Evolutionary conservation across 306 rosid genomes (phyloP).

Genomic region (Amphicarpaea edgeworthii): DNA sequence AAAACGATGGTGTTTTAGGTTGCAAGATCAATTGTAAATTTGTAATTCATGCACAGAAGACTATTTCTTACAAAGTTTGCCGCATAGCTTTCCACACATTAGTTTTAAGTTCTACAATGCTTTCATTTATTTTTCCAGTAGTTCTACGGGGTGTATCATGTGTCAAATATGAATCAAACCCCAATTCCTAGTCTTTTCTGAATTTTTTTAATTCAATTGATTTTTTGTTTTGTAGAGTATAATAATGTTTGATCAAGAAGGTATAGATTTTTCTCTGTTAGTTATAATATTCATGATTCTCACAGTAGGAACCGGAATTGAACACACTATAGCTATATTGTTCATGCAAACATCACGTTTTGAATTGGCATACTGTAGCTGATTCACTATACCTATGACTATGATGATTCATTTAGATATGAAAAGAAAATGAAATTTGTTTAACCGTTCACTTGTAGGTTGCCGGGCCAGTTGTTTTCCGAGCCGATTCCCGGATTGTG

Average conservation of each 20-base stretch:
- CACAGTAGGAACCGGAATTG: slow-evolving; percentile 8
- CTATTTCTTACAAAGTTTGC: background rate
- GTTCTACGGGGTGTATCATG: background rate
- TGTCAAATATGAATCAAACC: background rate
- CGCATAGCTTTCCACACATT: background rate
- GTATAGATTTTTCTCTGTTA: background rate
- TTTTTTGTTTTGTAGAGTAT: background rate
- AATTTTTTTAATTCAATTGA: background rate
- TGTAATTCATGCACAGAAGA: background rate
- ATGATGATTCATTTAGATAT: slow-evolving; percentile 26
- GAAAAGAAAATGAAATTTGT: background rate
- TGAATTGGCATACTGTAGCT: background rate
- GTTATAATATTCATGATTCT: background rate
- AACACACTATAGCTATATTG: background rate
- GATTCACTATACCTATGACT: background rate
- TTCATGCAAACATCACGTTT: background rate
- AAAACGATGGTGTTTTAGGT: background rate
- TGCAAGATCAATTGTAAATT: background rate
- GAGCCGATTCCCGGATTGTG: slow-evolving; percentile 71
- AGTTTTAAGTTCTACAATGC: no score
- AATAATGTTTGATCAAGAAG: background rate
- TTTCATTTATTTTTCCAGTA: background rate
- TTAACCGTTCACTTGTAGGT: slow-evolving; percentile 54
- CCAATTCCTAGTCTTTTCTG: background rate
- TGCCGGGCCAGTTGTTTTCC: slow-evolving; percentile 74